Evolutionary conservation across 768 basidiomycete genomes (phyloP), one percentile per base, ranked within the genome.

Genomic region (Leucogyrophana mollusca): DNA sequence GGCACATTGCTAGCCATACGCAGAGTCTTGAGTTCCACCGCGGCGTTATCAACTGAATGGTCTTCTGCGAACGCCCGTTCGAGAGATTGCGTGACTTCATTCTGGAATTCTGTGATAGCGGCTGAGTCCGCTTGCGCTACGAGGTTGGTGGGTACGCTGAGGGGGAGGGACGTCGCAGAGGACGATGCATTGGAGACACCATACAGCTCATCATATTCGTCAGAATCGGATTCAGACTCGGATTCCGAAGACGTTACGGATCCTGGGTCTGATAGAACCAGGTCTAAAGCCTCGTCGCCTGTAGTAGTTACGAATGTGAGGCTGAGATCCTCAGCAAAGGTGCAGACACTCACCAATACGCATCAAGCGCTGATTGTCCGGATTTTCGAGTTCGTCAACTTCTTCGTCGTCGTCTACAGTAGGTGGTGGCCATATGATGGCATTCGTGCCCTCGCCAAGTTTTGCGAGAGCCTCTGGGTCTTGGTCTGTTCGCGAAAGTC

Each of bases 1-100:
- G 90, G 80, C 21, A 97, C 95, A 57, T 97, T 98, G 58, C 87
- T 90, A 27, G 93, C 92, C 91, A 98, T 95, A 40, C 94, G 88
- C 36, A 99, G 78, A 35, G 95, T 96, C 71, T 95, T 93, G 49
- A 98, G 77, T 62, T 98, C 95, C 51, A 98, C 87, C 1, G 90
- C 77, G 1, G 94, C 93, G 64, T 96, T 93, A 55, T 95, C 92
- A 37, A 95, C 85, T 9, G 85, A 86, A 69, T 96, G 94, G 2
- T 79, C 85, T 67, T 99, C 95, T 8, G 83, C 76, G 64, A 95
- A 94, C 20, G 94, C 94, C 49, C 95, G 86, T 45, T 91, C 89
- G 40, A 99, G 78, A 16, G 92, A 93, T 51, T 86, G 85, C n/a
- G 70, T 70, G 43, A 88, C 90, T 59, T 94, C 92, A 23, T 69